Evolutionary conservation across 805 yeast genomes (phyloP).

Genomic region (Yarrowia divulgata): DNA sequence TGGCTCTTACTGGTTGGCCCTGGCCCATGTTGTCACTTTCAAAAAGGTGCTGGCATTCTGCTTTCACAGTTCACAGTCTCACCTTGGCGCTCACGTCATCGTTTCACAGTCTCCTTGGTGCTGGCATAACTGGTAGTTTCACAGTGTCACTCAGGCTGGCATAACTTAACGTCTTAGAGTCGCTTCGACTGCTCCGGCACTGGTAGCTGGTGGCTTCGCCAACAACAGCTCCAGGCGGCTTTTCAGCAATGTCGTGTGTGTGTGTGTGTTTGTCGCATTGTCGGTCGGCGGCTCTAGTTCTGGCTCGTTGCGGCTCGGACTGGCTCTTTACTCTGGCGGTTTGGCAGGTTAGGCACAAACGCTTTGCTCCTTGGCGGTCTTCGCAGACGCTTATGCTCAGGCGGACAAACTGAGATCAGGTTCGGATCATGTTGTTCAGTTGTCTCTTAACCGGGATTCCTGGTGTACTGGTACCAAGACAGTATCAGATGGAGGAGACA

Average conservation of each 20-base stretch:
- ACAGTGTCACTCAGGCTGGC: not conserved
- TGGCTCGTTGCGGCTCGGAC: too few species aligned
- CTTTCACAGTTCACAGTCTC: conserved; percentile 3
- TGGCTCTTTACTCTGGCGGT: conserved; percentile 8
- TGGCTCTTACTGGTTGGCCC: conserved; percentile 1
- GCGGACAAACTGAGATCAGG: not conserved
- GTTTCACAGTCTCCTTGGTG: conserved; percentile 3
- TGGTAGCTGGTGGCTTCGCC: not conserved
- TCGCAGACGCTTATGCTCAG: not conserved
- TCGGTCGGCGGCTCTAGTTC: not conserved
- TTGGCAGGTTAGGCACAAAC: not conserved
- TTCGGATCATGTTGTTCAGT: not conserved
- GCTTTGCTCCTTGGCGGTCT: not conserved
- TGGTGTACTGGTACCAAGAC: not conserved
- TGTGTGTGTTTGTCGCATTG: not conserved
- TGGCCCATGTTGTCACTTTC: not conserved
- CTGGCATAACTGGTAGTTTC: not conserved
- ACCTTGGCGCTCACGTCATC: not conserved
- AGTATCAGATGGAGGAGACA: conserved; percentile 1
- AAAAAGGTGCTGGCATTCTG: not conserved
- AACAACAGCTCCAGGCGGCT: conserved; percentile 2
- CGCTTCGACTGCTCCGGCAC: not conserved
- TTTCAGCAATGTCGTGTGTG: not conserved
- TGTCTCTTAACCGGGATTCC: not conserved
- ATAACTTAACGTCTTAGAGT: not conserved